Evolutionary conservation across 768 basidiomycete species (phyloP), one percentile per base, ranked within the genome.

Genomic region (Trametes elegans): DNA sequence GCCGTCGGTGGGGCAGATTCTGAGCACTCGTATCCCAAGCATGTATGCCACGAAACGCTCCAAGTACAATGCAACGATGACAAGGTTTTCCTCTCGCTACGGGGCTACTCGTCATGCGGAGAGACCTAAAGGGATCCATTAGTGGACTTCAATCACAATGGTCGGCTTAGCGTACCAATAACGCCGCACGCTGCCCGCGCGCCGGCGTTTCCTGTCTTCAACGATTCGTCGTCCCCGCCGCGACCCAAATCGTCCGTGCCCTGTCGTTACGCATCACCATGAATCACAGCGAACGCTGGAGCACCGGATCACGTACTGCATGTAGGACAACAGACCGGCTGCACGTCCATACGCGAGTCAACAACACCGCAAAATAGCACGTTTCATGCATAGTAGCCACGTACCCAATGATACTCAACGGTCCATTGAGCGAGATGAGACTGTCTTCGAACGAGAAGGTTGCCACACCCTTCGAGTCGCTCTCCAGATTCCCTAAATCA

Each of bases 161-260:
- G 55, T 3, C 28, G 43, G 14, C 52, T 8, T 5, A 31, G 40
- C 53, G 5, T 67, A 81, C 87, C 88, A 61, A 92, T 88, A 46
- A 92, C 81, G 62, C 90, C 90, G 64, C 91, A 93, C 11, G 91
- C 90, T n/a, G 81, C 78, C 53, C 89, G 76, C 27, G 75, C 82
- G 10, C 87, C 86, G 14, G 90, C 85, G 64, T 92, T 88, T 8
- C 90, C 90, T 3, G 88, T 92, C 67, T 81, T 88, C 52, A 84
- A 72, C 19, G 86, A 87, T 59, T 90, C 88, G 26, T 79, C 73
- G 62, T 86, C 77, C 36, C 72, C 75, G 14, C 88, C 88, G 56
- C 70, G 74, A n/a, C 90, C 91, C 45, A 92, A 76, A 64, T 93
- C 91, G 65, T 93, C 91, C 16, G 80, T 79, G 3, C 88, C 88